phyloP scores from a whole-genome alignment of 805 yeast species.

The Nakazawaea peltata region DNA sequence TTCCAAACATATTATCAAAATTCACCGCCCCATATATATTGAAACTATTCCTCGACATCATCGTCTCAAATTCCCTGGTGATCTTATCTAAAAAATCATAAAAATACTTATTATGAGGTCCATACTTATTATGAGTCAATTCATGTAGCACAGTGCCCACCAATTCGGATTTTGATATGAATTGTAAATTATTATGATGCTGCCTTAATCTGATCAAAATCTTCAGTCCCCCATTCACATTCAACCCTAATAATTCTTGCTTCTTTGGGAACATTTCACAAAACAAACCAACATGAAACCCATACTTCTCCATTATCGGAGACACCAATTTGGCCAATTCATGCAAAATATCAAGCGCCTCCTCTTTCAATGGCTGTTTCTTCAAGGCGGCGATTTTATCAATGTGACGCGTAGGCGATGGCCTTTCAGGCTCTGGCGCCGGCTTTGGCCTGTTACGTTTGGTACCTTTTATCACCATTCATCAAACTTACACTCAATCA shows the following conservation, averaged over 20 bases:
- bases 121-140: slow-evolving; percentile 68
- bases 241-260: slow-evolving; percentile 63
- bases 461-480: slow-evolving; percentile 20
- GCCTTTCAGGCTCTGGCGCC: slow-evolving; percentile 11
- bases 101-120: slow-evolving; percentile 74
- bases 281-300: slow-evolving; percentile 56
- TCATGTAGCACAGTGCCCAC: slow-evolving; percentile 87
- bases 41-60: slow-evolving; percentile 34
- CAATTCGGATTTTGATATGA: slow-evolving; percentile 56
- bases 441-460: slow-evolving; percentile 8
- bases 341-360: slow-evolving; percentile 53
- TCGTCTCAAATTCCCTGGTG: slow-evolving; percentile 37
- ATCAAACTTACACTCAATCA: no score
- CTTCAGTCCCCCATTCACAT: slow-evolving; percentile 71
- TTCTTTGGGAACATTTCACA: slow-evolving; percentile 79
- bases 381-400: slow-evolving; percentile 35
- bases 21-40: slow-evolving; percentile 40
- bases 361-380: slow-evolving; percentile 33
- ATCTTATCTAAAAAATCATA: slow-evolving; percentile 58
- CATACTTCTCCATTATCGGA: slow-evolving; percentile 66
- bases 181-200: slow-evolving; percentile 39
- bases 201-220: slow-evolving; percentile 65
- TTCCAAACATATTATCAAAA: slow-evolving; percentile 39
- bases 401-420: slow-evolving; percentile 25
- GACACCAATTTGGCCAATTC: slow-evolving; percentile 64